phyloP scores from a whole-genome alignment of 768 basidiomycete genomes.

The Gymnopilus junonius region DNA sequence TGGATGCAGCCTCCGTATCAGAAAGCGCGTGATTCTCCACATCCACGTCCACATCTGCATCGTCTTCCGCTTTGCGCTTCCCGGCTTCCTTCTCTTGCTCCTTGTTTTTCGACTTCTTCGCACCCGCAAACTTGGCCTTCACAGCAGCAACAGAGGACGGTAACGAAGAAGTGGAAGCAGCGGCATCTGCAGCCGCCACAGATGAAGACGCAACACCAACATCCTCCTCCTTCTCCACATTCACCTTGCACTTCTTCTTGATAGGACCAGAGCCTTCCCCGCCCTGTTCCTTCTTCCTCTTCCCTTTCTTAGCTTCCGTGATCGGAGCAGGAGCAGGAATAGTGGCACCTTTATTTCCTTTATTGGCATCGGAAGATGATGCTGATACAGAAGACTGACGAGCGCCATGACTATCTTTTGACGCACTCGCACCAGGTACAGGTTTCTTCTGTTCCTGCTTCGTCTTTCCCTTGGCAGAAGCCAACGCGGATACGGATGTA shows the following conservation, averaged over 20 bases:
- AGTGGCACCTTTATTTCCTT: too few relatives aligned
- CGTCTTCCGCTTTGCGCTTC: conserved; percentile 18
- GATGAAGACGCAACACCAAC: conserved; percentile 16
- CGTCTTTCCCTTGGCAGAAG: not conserved
- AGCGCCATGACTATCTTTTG: conserved; percentile 13
- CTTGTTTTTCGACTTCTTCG: conserved; percentile 9
- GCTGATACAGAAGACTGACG: not conserved
- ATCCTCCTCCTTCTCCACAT: conserved; percentile 12
- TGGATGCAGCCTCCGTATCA: conserved; percentile 2
- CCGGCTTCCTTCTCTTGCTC: conserved; percentile 4
- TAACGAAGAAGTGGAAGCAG: not conserved
- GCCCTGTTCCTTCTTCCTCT: conserved; percentile 15
- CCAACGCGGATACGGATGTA: not conserved
- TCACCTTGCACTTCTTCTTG: conserved; percentile 32
- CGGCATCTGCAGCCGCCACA: too few relatives aligned
- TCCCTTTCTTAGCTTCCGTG: conserved; percentile 1
- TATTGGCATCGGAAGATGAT: too few relatives aligned
- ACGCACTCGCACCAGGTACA: too few relatives aligned
- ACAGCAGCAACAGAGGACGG: not conserved
- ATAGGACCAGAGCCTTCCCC: conserved; percentile 5
- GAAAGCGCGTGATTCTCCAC: not conserved
- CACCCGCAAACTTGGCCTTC: conserved; percentile 3
- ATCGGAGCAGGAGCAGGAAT: not conserved
- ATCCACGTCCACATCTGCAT: conserved; percentile 15
- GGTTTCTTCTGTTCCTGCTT: not conserved